phyloP scores from a whole-genome alignment of 768 basidiomycete species.

The Strobilomyces confusus region DNA sequence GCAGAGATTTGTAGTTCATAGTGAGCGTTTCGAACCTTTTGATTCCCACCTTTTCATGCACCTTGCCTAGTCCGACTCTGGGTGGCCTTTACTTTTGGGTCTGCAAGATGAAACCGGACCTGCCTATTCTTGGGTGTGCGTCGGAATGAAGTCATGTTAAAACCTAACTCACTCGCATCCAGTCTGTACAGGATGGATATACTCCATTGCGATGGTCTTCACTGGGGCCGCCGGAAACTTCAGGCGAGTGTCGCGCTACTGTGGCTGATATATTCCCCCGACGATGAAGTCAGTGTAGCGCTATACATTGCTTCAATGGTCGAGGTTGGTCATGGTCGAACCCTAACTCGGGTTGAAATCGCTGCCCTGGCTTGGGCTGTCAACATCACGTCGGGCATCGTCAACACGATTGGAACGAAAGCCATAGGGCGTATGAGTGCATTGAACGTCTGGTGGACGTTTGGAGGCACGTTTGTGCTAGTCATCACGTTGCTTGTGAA shows the following conservation, averaged over 20 bases:
- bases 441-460: conserved; percentile 59
- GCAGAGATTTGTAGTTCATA: conserved; percentile 59
- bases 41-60: neutral
- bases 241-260: conserved; percentile 30
- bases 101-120: conserved; percentile 54
- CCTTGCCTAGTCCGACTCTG: conserved; percentile 43
- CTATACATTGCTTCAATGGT: conserved; percentile 52
- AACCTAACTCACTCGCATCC: neutral
- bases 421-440: conserved; percentile 53
- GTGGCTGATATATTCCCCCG: neutral
- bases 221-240: conserved; percentile 58
- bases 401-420: conserved; percentile 55
- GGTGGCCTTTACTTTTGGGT: conserved; percentile 64
- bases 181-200: conserved; percentile 54
- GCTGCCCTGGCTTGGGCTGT: conserved; percentile 54
- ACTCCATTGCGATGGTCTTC: conserved; percentile 57
- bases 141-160: neutral
- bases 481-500: conserved; percentile 55
- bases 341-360: conserved; percentile 46
- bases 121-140: conserved; percentile 51
- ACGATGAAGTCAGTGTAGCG: conserved; percentile 36
- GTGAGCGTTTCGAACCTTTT: conserved; percentile 24
- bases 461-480: conserved; percentile 55
- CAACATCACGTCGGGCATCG: conserved; percentile 49
- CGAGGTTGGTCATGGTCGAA: conserved; percentile 44